Evolutionary conservation across 2,329 filamentous ascomycete genomes (phyloP).

Genomic region (Xylariaceae sp.): DNA sequence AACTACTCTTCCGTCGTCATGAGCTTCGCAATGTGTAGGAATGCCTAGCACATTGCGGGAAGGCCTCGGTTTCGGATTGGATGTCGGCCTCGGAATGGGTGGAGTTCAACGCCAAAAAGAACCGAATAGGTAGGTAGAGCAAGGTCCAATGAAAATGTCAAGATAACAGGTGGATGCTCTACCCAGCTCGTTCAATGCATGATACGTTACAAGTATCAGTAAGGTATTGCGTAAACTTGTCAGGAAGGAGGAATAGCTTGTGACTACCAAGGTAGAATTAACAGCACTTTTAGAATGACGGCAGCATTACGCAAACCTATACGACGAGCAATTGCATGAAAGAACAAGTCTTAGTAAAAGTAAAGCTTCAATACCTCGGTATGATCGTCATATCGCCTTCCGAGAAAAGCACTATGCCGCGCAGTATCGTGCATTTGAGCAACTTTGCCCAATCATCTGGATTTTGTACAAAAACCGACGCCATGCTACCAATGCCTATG

Average conservation of each 20-base stretch:
- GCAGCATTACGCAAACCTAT: neutral
- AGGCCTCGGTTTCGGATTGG: slow-evolving; percentile 1
- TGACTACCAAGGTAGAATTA: too few species aligned
- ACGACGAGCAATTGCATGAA: neutral
- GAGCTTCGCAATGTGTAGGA: too few species aligned
- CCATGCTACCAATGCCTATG: slow-evolving; percentile 15
- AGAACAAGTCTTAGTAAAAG: neutral
- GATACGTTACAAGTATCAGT: neutral
- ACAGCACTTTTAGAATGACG: neutral
- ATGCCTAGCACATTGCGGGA: too few species aligned
- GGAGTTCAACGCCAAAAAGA: too few species aligned
- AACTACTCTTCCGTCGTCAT: neutral
- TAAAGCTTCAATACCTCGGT: neutral
- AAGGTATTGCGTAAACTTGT: slow-evolving; percentile 5
- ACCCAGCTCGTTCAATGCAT: neutral
- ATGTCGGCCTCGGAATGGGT: neutral
- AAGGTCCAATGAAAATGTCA: too few species aligned
- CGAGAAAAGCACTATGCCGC: too few species aligned
- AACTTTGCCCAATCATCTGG: neutral
- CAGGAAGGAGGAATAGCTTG: neutral
- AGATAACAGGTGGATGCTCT: neutral
- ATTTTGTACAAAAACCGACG: neutral
- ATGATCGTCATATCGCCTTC: neutral
- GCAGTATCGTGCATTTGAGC: neutral
- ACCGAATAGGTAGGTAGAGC: too few species aligned